These are phyloP conservation scores for Globisporangium perplexum DNA, from an alignment of 352 stramenopile genomes.

Conservation along the genomic window DNA sequence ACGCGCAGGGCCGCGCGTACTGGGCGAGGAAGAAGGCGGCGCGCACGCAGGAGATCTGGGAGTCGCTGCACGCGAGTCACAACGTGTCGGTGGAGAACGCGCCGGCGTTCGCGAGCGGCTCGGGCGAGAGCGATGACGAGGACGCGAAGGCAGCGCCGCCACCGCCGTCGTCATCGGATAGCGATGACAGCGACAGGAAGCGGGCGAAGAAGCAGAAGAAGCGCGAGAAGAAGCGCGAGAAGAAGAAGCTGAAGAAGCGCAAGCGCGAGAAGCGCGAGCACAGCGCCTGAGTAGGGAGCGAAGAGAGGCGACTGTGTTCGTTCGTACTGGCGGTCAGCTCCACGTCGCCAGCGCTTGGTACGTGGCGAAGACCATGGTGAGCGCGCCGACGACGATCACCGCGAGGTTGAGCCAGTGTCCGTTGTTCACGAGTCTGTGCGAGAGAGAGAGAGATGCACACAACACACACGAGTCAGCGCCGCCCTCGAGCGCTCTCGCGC, in stretches of 20 bases:
- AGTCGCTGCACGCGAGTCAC: constrained; percentile 28
- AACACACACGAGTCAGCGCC: neutral
- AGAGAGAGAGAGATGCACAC: neutral
- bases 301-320: no score
- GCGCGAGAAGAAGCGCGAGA: constrained; percentile 15
- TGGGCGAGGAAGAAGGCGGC: constrained; percentile 57
- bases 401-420: constrained; percentile 33
- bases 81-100: constrained; percentile 47
- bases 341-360: constrained; percentile 51
- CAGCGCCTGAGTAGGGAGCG: constrained; percentile 1
- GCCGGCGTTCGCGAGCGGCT: constrained; percentile 30
- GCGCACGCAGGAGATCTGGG: constrained; percentile 48
- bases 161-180: constrained; percentile 1
- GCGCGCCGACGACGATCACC: constrained; percentile 39
- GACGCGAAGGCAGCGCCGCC: constrained; percentile 20
- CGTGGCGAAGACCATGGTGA: constrained; percentile 60
- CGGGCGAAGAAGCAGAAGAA: constrained; percentile 21
- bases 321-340: no score
- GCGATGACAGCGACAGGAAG: constrained; percentile 12
- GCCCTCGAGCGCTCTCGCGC: neutral
- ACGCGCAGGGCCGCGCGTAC: constrained; percentile 33
- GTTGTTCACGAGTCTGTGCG: constrained; percentile 29
- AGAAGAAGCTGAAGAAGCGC: neutral
- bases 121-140: constrained; percentile 32
- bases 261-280: constrained; percentile 14